These are phyloP conservation scores for Senecio squalidus DNA, from an alignment of 140 eudicot genomes.

Conservation along the genomic window DNA sequence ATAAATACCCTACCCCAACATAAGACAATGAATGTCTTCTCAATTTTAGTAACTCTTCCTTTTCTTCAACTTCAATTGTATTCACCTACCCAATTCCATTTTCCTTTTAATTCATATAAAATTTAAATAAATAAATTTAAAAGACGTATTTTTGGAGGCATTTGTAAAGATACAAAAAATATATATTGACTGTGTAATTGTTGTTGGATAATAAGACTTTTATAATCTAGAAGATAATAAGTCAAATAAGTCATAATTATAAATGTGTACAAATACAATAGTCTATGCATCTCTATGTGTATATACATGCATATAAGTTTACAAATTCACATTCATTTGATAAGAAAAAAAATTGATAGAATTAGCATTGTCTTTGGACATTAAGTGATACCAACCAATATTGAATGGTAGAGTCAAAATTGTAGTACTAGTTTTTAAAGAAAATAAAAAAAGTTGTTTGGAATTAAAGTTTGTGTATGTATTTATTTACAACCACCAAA, in stretches of 20 bases:
- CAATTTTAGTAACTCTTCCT: constrained; percentile 17
- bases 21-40: constrained; percentile 32
- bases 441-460: too few relatives aligned
- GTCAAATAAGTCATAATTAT: too few relatives aligned
- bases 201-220: not conserved
- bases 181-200: not conserved
- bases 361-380: constrained; percentile 9
- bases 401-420: constrained; percentile 23
- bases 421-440: constrained; percentile 2
- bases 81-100: constrained; percentile 17
- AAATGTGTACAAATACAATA: too few relatives aligned
- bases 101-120: not conserved
- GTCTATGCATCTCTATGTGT: not conserved
- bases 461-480: constrained; percentile 1
- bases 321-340: not conserved
- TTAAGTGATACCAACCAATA: constrained; percentile 25
- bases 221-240: not conserved
- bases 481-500: constrained; percentile 19
- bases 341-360: not conserved
- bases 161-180: not conserved
- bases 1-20: too few relatives aligned
- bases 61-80: constrained; percentile 7
- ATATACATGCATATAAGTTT: not conserved
- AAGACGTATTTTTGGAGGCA: not conserved
- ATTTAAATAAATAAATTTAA: not conserved